Evolutionary conservation across 225 moss, liverwort and hornwort genomes (phyloP).

Genomic region (Bryum argenteum): DNA sequence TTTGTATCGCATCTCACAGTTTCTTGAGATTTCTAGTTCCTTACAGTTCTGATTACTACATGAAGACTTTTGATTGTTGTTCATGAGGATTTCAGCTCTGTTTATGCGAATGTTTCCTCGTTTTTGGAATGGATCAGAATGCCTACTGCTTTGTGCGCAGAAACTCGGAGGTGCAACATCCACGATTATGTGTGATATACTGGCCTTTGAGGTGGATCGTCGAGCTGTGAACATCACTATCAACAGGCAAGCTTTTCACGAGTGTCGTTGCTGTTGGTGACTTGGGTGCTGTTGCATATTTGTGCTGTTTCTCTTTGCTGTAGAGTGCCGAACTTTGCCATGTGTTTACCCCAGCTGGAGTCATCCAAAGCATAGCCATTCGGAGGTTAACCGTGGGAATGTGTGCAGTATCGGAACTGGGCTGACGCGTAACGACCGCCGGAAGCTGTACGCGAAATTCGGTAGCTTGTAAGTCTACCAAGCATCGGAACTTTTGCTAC

Average conservation of each 20-base stretch:
- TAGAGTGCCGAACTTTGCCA: not conserved
- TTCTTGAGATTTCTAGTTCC: too few species aligned
- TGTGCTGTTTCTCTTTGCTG: not conserved
- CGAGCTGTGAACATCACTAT: slow-evolving; percentile 94
- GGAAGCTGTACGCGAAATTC: slow-evolving; percentile 91
- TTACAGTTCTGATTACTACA: too few species aligned
- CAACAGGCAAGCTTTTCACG: slow-evolving; percentile 59
- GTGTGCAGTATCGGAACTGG: slow-evolving; percentile 91
- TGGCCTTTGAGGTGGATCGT: slow-evolving; percentile 92
- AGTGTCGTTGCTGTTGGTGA: not conserved
- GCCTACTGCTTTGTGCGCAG: slow-evolving; percentile 46
- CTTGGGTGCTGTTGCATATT: not conserved
- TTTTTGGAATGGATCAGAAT: not conserved
- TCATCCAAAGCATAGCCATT: not conserved
- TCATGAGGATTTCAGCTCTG: not conserved
- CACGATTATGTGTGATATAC: slow-evolving; percentile 81
- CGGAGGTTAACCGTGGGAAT: not conserved
- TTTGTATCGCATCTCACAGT: not conserved
- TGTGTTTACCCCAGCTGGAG: not conserved
- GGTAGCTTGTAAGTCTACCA: slow-evolving; percentile 77
- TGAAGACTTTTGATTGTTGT: too few species aligned
- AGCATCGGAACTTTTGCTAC: not conserved
- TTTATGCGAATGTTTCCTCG: not conserved
- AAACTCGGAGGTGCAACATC: slow-evolving; percentile 93
- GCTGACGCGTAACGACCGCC: slow-evolving; percentile 89